These are phyloP conservation scores for Starmerella sp. DNA, from an alignment of 805 yeast genomes.

Conservation along the genomic window DNA sequence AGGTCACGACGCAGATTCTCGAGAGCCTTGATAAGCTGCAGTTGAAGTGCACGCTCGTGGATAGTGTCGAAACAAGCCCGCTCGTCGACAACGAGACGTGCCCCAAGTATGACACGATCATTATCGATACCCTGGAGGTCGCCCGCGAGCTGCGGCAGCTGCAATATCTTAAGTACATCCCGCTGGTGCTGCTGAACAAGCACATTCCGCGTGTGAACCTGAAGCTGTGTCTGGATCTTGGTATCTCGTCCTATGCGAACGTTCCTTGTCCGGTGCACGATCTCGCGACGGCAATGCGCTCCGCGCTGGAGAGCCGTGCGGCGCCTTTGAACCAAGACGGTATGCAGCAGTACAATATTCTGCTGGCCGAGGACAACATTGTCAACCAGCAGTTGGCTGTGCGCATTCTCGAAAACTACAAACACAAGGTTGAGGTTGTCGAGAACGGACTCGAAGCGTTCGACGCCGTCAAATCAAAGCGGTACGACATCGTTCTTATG, in stretches of 20 bases:
- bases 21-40: constrained; percentile 44
- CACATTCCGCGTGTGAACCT: constrained; percentile 66
- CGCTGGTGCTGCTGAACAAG: constrained; percentile 67
- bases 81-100: constrained; percentile 31
- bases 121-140: constrained; percentile 67
- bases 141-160: constrained; percentile 58
- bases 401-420: constrained; percentile 71
- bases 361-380: constrained; percentile 77
- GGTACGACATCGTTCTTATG: constrained; percentile 76
- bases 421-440: constrained; percentile 73
- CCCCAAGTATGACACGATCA: constrained; percentile 61
- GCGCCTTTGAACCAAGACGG: constrained; percentile 74
- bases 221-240: constrained; percentile 72
- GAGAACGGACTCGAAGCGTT: constrained; percentile 77
- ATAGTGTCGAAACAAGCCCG: constrained; percentile 43
- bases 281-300: constrained; percentile 69
- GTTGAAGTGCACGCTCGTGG: constrained; percentile 50
- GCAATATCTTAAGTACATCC: constrained; percentile 74
- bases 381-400: constrained; percentile 84
- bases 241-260: constrained; percentile 79
- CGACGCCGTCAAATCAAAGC: constrained; percentile 55
- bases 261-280: constrained; percentile 78
- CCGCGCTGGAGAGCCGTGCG: constrained; percentile 73
- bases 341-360: constrained; percentile 57
- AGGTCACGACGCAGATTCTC: constrained; percentile 42